A percentile compares a stretch with the other conserved stretches of the same genome.
Evolutionary conservation across 352 stramenopile genomes (phyloP).

Genomic region (Pythium aquatile): DNA sequence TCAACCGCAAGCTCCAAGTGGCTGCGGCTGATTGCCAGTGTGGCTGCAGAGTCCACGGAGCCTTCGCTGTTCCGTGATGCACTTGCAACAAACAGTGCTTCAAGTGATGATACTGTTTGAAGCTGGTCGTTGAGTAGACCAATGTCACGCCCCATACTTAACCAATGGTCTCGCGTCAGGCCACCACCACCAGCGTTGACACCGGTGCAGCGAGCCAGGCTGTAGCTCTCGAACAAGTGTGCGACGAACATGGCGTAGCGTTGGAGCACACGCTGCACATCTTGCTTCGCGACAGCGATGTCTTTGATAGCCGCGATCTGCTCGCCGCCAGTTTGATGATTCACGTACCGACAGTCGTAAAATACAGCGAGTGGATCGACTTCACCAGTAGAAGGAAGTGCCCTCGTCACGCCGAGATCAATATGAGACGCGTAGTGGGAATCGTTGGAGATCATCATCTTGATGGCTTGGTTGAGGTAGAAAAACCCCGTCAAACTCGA

Average conservation of each 20-base stretch:
- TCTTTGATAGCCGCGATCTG: constrained; percentile 15
- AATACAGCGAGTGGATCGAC: constrained; percentile 12
- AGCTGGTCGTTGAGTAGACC: constrained; percentile 1
- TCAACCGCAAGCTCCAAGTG: neutral
- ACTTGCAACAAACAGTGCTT: constrained; percentile 7
- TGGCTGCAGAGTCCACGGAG: neutral
- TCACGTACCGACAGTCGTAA: constrained; percentile 22
- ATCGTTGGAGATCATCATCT: constrained; percentile 1
- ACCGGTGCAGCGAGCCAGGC: constrained; percentile 22
- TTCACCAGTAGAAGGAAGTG: neutral
- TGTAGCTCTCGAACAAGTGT: constrained; percentile 47
- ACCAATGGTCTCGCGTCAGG: constrained; percentile 28
- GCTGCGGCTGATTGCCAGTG: no score
- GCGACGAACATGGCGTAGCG: constrained; percentile 41
- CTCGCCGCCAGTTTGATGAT: neutral
- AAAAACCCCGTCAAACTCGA: constrained; percentile 50
- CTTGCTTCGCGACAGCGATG: constrained; percentile 8
- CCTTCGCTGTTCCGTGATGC: neutral
- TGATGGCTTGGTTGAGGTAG: constrained; percentile 38
- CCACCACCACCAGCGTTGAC: neutral
- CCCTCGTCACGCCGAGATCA: neutral
- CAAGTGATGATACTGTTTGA: neutral
- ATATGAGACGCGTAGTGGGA: neutral
- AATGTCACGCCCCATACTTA: constrained; percentile 36
- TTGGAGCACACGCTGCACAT: constrained; percentile 40